These are phyloP conservation scores for Graphiopsis chlorocephala DNA, from an alignment of 2,329 filamentous ascomycete genomes.

Conservation along the genomic window DNA sequence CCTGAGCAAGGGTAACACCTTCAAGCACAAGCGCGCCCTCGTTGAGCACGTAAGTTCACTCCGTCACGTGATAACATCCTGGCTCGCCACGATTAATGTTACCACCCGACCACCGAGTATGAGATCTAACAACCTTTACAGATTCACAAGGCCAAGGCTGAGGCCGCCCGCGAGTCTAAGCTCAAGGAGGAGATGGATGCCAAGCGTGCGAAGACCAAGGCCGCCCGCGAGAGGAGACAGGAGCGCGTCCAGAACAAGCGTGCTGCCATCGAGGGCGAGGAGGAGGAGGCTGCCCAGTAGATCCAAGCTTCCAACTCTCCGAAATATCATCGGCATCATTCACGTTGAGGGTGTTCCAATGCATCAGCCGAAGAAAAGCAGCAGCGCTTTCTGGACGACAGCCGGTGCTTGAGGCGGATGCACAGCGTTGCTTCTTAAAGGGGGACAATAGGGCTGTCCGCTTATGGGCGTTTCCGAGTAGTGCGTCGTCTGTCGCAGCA, in stretches of 20 bases:
- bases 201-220: conserved; percentile 99
- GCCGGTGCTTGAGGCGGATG: conserved; percentile 16
- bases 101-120: conserved; percentile 16
- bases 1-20: conserved; percentile 99
- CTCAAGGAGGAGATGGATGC: conserved; percentile 99
- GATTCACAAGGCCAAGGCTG: conserved; percentile 99
- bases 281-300: conserved; percentile 39
- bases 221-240: conserved; percentile 95
- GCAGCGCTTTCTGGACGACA: conserved; percentile 15
- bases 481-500: conserved; percentile 14
- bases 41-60: conserved; percentile 91
- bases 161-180: conserved; percentile 92
- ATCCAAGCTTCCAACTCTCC: conserved; percentile 9
- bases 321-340: conserved; percentile 15
- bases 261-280: conserved; percentile 75
- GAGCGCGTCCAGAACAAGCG: conserved; percentile 91
- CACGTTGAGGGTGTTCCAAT: conserved; percentile 15
- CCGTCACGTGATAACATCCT: conserved; percentile 37
- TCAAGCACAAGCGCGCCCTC: conserved; percentile 99
- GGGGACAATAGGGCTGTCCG: conserved; percentile 13
- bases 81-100: conserved; percentile 18
- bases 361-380: conserved; percentile 18
- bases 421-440: conserved; percentile 15
- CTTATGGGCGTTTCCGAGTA: conserved; percentile 16
- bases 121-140: conserved; percentile 41